Conservation (phyloP, 176 grass and related monocot genomes). For the Carex kokanica region DNA sequence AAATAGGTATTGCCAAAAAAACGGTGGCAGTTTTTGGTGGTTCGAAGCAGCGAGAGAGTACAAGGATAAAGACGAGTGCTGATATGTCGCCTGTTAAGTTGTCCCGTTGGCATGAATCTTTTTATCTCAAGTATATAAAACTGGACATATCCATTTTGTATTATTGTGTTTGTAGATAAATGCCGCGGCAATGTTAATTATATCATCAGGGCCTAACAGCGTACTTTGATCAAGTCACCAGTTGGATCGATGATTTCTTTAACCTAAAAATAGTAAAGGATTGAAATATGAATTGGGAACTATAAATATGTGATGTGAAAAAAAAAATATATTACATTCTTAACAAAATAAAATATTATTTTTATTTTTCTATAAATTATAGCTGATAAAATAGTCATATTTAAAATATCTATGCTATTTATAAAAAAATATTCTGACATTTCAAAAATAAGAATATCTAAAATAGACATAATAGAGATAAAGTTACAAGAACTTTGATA, state of each 20-base stretch:
- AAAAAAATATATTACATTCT: neutral
- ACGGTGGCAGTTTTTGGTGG: neutral
- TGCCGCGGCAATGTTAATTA: no score
- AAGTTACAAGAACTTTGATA: neutral
- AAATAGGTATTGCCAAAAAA: neutral
- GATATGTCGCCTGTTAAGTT: neutral
- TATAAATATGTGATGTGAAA: neutral
- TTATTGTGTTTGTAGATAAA: neutral
- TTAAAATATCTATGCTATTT: neutral
- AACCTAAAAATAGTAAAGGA: neutral
- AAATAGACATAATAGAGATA: neutral
- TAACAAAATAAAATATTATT: neutral
- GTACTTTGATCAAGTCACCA: neutral
- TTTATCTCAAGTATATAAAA: neutral
- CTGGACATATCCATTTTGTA: neutral
- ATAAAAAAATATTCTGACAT: neutral
- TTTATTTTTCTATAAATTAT: neutral
- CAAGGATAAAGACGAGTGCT: conserved; percentile 11
- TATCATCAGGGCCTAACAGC: neutral
- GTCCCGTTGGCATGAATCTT: neutral
- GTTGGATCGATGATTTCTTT: neutral
- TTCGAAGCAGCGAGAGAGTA: conserved; percentile 7
- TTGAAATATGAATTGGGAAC: neutral
- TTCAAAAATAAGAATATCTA: neutral
- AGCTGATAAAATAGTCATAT: neutral